Evolutionary conservation across 202 grass and related monocot genomes (phyloP).

Genomic region (Schoenoplectus triqueter): DNA sequence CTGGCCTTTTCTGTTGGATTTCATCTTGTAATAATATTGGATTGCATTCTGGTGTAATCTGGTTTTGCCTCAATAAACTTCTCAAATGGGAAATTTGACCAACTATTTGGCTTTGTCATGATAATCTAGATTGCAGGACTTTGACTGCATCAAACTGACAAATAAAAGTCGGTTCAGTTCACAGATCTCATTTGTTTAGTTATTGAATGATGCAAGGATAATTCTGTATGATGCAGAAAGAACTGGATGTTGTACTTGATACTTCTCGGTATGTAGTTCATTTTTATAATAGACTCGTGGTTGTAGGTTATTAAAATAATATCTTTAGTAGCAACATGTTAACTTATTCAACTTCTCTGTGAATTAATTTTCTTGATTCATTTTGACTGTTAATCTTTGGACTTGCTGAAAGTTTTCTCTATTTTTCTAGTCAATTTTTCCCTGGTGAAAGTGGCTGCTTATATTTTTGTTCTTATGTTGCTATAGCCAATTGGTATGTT

Average conservation of each 20-base stretch:
- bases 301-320: background rate
- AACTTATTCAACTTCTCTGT: background rate
- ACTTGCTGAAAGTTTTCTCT: background rate
- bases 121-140: background rate
- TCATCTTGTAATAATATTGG: background rate
- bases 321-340: background rate
- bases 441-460: background rate
- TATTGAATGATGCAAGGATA: background rate
- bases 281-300: background rate
- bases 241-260: background rate
- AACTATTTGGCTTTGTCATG: background rate
- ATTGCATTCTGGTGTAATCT: background rate
- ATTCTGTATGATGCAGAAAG: background rate
- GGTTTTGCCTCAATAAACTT: background rate
- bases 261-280: background rate
- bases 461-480: background rate
- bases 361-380: background rate
- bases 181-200: background rate
- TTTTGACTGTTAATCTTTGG: background rate
- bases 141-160: background rate
- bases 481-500: too few species aligned
- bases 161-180: background rate
- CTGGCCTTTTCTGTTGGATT: background rate
- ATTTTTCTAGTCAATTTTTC: background rate
- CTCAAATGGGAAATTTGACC: constrained; percentile 13